Conservation (phyloP, 306 rosid species). For the Acacia melanoxylon region DNA sequence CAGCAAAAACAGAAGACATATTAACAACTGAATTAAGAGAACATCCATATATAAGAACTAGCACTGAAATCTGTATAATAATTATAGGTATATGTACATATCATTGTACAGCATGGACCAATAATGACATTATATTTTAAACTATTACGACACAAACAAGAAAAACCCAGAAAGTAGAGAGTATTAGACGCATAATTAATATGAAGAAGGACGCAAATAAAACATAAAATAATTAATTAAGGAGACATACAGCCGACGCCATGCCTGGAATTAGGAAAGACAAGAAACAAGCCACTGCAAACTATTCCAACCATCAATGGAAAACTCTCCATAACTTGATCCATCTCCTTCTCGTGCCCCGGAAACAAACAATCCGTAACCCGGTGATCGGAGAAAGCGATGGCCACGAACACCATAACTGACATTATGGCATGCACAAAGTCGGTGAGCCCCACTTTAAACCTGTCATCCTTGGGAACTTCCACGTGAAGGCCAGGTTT, state of each 20-base stretch:
- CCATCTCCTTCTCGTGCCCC: slow-evolving; percentile 65
- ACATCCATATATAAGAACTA: too few species aligned
- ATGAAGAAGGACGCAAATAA: not conserved
- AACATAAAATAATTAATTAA: not conserved
- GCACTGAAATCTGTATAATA: too few species aligned
- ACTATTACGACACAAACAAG: not conserved
- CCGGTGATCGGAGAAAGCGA: slow-evolving; percentile 75
- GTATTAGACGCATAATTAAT: not conserved
- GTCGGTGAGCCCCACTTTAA: slow-evolving; percentile 42
- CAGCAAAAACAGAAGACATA: too few species aligned
- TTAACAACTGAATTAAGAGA: too few species aligned
- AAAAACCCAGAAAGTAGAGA: not conserved
- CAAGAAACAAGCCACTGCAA: slow-evolving; percentile 69
- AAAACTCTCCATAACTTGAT: slow-evolving; percentile 75
- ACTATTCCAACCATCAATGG: slow-evolving; percentile 70
- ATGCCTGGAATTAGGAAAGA: slow-evolving; percentile 63
- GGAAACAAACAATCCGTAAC: slow-evolving; percentile 69
- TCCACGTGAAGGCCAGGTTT: slow-evolving; percentile 50
- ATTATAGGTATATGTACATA: too few species aligned
- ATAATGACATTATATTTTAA: too few species aligned
- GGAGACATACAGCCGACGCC: slow-evolving; percentile 78
- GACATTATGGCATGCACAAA: slow-evolving; percentile 81
- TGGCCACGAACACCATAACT: slow-evolving; percentile 68
- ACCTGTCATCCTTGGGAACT: slow-evolving; percentile 54
- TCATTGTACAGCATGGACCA: too few species aligned